A percentile compares a stretch with the other conserved stretches of the same genome.
These are phyloP conservation scores for Mycena leptocephala DNA, from an alignment of 768 basidiomycete genomes.

Conservation along the genomic window DNA sequence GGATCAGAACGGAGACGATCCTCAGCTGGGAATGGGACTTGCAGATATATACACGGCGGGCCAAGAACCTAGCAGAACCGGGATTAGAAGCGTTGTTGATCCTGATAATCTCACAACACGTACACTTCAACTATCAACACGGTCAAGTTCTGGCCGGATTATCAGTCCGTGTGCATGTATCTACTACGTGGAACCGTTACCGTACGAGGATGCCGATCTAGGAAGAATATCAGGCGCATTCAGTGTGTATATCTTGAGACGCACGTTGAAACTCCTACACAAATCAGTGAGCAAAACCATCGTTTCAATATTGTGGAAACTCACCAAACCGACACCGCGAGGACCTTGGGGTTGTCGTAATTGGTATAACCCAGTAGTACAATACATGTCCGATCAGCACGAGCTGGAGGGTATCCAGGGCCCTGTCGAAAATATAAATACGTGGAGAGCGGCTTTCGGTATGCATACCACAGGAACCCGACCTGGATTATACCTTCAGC, in stretches of 20 bases:
- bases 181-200: not conserved
- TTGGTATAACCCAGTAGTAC: constrained; percentile 56
- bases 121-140: constrained; percentile 23
- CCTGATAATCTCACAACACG: not conserved
- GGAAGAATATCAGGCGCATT: too few species aligned
- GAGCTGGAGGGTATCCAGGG: constrained; percentile 54
- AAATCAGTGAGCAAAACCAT: not conserved
- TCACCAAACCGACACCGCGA: constrained; percentile 45
- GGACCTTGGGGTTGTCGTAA: constrained; percentile 47
- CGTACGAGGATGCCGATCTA: constrained; percentile 19
- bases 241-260: too few species aligned
- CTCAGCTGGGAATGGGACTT: not conserved
- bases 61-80: not conserved
- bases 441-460: too few species aligned
- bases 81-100: not conserved
- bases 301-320: too few species aligned
- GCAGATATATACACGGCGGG: constrained; percentile 5
- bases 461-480: constrained; percentile 44
- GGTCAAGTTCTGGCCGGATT: not conserved
- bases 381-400: constrained; percentile 51
- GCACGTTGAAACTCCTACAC: constrained; percentile 8
- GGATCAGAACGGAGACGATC: too few species aligned
- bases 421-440: constrained; percentile 39
- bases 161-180: not conserved
- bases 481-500: constrained; percentile 36